phyloP scores from a whole-genome alignment of 2,329 filamentous ascomycete genomes.

The Scolecobasidium constrictum region DNA sequence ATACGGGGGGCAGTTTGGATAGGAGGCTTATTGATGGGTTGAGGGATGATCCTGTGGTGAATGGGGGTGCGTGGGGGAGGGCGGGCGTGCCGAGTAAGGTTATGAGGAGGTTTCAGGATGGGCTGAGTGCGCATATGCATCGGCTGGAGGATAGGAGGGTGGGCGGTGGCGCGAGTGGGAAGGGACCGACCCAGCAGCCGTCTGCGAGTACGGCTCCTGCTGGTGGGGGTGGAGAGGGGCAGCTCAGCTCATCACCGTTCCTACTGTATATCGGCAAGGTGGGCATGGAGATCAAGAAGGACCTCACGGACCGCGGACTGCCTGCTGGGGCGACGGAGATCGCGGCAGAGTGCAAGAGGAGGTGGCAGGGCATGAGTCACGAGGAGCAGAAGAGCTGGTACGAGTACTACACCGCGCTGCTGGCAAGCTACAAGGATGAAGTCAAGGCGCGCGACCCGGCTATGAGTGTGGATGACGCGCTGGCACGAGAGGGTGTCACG shows the following conservation, averaged over 20 bases:
- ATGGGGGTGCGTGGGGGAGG: not conserved
- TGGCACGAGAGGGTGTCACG: constrained; percentile 18
- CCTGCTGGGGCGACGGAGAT: constrained; percentile 29
- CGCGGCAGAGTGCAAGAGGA: constrained; percentile 26
- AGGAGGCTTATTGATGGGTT: constrained; percentile 1
- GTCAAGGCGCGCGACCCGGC: constrained; percentile 24
- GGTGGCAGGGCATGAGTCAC: constrained; percentile 18
- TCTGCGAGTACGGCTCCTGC: constrained; percentile 10
- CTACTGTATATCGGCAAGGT: constrained; percentile 28
- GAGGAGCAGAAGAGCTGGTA: constrained; percentile 21
- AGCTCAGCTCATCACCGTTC: constrained; percentile 28
- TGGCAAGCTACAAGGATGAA: constrained; percentile 27
- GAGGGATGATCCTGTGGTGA: constrained; percentile 2
- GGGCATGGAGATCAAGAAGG: constrained; percentile 27
- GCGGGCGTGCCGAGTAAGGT: not conserved
- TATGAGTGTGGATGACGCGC: constrained; percentile 21
- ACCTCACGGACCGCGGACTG: constrained; percentile 22
- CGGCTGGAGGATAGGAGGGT: constrained; percentile 1
- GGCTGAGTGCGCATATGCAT: constrained; percentile 7
- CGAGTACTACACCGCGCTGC: constrained; percentile 27
- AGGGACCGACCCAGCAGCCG: constrained; percentile 16
- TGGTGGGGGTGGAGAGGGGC: constrained; percentile 9
- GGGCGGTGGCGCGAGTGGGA: constrained; percentile 10
- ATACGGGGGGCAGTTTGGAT: constrained; percentile 1
- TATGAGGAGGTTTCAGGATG: constrained; percentile 6